These are phyloP conservation scores for Akebia trifoliata DNA, from an alignment of 164 flowering plant genomes.

Conservation along the genomic window DNA sequence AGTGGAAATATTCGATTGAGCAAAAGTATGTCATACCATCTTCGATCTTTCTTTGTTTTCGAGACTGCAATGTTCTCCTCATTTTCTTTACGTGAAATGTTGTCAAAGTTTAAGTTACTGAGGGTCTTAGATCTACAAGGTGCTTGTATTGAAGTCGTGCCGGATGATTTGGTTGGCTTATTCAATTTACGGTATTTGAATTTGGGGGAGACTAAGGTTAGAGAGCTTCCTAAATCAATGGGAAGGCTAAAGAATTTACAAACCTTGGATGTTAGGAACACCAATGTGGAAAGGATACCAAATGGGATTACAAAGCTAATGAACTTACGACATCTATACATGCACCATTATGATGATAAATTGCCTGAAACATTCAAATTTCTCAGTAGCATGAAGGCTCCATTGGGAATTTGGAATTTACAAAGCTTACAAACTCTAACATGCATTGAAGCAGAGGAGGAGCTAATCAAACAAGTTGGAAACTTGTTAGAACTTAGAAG, in stretches of 20 bases:
- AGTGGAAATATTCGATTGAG: constrained; percentile 11
- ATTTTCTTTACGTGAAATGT: constrained; percentile 12
- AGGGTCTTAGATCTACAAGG: constrained; percentile 34
- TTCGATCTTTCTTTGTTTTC: constrained; percentile 35
- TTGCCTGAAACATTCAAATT: constrained; percentile 1
- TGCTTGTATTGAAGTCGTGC: constrained; percentile 21
- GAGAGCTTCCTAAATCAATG: constrained; percentile 35
- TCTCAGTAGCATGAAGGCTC: constrained; percentile 15
- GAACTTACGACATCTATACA: constrained; percentile 33
- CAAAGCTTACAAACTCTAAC: constrained; percentile 29
- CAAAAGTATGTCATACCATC: constrained; percentile 12
- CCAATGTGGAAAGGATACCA: constrained; percentile 28
- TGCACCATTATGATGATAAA: constrained; percentile 1
- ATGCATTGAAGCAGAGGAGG: constrained; percentile 25
- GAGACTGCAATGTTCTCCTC: constrained; percentile 11
- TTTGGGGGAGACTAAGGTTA: constrained; percentile 27
- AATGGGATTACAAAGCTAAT: constrained; percentile 21
- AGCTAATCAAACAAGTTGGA: constrained; percentile 18
- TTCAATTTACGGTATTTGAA: constrained; percentile 34
- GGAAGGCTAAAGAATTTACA: constrained; percentile 32
- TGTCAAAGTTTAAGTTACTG: constrained; percentile 19
- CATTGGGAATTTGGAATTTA: constrained; percentile 24
- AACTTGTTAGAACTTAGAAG: constrained; percentile 30
- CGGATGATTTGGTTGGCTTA: constrained; percentile 20
- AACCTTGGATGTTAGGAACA: constrained; percentile 30